A percentile compares a stretch with the other conserved stretches of the same genome.
Conservation (phyloP, 1,139 yeast genomes). For the Pneumocystis carinii region DNA sequence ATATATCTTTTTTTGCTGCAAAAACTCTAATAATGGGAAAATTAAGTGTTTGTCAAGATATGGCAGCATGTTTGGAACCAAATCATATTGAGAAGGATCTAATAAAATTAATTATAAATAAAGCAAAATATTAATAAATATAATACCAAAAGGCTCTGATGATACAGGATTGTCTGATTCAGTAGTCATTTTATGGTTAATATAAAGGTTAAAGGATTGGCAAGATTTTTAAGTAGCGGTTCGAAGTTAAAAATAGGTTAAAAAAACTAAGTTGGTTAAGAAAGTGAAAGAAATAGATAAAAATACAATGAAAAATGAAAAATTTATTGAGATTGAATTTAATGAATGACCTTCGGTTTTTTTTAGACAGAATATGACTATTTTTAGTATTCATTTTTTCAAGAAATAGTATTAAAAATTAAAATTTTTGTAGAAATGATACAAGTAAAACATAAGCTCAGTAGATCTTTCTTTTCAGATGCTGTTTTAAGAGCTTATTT, state of each 20-base stretch:
- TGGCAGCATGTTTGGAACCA: conserved; percentile 37
- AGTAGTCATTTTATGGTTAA: background rate
- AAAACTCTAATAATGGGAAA: conserved; percentile 38
- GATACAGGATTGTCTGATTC: background rate
- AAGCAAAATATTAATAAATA: background rate
- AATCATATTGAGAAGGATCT: conserved; percentile 26
- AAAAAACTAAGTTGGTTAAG: no score
- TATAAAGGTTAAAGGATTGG: no score
- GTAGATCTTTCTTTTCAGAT: background rate
- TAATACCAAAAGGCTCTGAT: background rate
- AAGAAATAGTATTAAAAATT: background rate
- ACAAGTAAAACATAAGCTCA: background rate
- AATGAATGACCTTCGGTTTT: background rate
- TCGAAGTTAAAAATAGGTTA: no score
- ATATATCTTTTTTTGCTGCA: conserved; percentile 31
- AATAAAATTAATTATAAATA: background rate
- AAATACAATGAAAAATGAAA: no score
- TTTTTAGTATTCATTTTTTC: background rate
- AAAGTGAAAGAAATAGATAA: no score
- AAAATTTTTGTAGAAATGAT: background rate
- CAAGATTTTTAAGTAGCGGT: no score
- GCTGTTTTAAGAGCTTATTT: background rate
- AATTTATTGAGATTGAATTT: background rate
- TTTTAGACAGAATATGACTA: background rate
- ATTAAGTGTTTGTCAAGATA: conserved; percentile 45